These are phyloP conservation scores for Cyclotella sp. DNA, from an alignment of 108 stramenopile species.

Conservation along the genomic window DNA sequence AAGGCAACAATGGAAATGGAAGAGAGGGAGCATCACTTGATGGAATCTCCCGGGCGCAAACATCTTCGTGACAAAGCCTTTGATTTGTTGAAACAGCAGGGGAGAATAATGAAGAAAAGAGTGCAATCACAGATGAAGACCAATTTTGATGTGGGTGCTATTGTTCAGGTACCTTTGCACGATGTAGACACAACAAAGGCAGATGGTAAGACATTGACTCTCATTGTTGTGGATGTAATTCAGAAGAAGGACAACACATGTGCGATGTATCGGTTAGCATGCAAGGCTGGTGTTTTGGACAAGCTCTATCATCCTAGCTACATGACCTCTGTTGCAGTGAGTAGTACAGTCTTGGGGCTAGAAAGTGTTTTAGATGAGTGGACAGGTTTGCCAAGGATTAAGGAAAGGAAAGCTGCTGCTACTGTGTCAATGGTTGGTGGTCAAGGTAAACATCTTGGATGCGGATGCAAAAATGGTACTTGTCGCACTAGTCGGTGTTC, in stretches of 20 bases:
- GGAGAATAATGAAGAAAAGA: neutral
- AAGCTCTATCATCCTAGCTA: neutral
- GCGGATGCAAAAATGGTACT: too few relatives aligned
- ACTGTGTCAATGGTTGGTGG: neutral
- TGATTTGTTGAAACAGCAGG: neutral
- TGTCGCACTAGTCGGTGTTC: neutral
- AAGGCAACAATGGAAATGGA: neutral
- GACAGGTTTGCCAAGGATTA: neutral
- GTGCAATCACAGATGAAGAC: neutral
- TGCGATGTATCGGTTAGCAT: neutral
- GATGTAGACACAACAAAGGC: neutral
- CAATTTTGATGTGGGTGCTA: neutral
- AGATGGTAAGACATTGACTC: constrained; percentile 3
- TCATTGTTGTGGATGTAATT: neutral
- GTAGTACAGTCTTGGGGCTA: neutral
- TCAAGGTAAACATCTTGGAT: neutral
- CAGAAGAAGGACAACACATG: neutral
- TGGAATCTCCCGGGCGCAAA: neutral
- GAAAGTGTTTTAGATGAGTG: neutral
- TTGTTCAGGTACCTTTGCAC: neutral
- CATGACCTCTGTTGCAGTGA: neutral
- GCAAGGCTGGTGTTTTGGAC: neutral
- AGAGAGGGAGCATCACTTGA: neutral
- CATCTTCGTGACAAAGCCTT: neutral
- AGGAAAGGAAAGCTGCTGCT: neutral